Percentiles rank a stretch among this genome's conserved stretches.
Evolutionary conservation across 1,284 basidiomycete species (phyloP).

Genomic region (Ustilago bromivora): DNA sequence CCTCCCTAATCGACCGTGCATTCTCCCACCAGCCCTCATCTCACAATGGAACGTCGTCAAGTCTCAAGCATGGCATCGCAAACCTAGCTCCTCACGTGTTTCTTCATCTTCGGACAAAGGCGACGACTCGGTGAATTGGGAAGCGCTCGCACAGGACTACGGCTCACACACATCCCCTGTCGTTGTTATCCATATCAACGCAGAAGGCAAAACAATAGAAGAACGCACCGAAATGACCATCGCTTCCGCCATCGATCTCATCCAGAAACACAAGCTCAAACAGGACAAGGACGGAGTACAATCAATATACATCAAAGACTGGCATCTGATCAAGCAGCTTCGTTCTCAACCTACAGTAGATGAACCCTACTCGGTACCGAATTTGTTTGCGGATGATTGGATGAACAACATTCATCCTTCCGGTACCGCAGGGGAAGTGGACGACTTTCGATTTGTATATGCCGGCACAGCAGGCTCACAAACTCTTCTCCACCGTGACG

Average conservation of each 20-base stretch:
- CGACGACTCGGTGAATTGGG: conserved; percentile 32
- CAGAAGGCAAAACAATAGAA: conserved; percentile 6
- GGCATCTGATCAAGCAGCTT: conserved; percentile 72
- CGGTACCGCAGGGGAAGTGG: conserved; percentile 8
- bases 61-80: conserved; percentile 1
- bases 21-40: conserved; percentile 44
- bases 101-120: neutral
- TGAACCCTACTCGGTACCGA: conserved; percentile 71
- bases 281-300: conserved; percentile 14
- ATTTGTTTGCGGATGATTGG: conserved; percentile 74
- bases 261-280: conserved; percentile 3
- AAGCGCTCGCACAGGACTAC: conserved; percentile 23
- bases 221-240: conserved; percentile 43
- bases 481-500: conserved; percentile 62
- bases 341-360: conserved; percentile 36
- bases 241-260: conserved; percentile 33
- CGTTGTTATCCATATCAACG: conserved; percentile 13
- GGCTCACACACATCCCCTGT: conserved; percentile 49
- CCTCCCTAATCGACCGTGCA: conserved; percentile 50
- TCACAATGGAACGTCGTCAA: conserved; percentile 24
- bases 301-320: conserved; percentile 74
- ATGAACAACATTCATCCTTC: conserved; percentile 59
- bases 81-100: neutral
- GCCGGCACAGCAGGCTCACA: conserved; percentile 49
- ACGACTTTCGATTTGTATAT: conserved; percentile 72